phyloP scores from a whole-genome alignment of 2,329 filamentous ascomycete genomes.

The Akanthomyces uredinophilus region DNA sequence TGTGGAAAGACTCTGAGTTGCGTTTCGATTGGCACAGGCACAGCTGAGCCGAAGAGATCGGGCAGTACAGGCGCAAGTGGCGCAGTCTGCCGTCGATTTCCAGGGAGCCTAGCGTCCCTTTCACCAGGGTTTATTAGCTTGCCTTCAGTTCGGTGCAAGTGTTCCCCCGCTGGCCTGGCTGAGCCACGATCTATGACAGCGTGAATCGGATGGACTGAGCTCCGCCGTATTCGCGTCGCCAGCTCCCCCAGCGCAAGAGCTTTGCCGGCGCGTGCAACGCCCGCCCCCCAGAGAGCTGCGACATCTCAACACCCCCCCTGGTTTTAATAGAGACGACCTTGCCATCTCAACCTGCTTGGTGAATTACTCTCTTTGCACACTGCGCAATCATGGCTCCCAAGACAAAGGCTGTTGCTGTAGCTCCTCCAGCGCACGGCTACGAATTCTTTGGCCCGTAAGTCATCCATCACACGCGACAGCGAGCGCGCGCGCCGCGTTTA shows the following conservation, averaged over 20 bases:
- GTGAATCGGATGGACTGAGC: conserved; percentile 23
- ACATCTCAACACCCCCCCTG: not conserved
- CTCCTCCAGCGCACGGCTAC: conserved; percentile 37
- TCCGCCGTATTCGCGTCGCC: conserved; percentile 16
- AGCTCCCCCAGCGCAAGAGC: not conserved
- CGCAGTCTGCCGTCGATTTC: not conserved
- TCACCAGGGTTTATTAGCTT: not conserved
- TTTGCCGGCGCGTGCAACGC: not conserved
- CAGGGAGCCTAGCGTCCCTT: not conserved
- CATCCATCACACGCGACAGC: not conserved
- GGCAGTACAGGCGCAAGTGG: not conserved
- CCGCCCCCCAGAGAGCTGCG: not conserved
- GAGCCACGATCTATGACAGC: conserved; percentile 20
- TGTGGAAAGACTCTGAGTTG: too few species aligned
- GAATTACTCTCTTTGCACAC: conserved; percentile 1
- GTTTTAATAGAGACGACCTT: not conserved
- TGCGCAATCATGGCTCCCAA: conserved; percentile 28
- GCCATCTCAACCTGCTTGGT: conserved; percentile 7
- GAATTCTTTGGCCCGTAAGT: conserved; percentile 50
- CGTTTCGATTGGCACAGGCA: too few species aligned
- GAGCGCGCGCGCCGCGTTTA: not conserved
- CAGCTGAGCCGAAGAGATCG: too few species aligned
- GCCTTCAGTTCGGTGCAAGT: not conserved
- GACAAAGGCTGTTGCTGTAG: conserved; percentile 23
- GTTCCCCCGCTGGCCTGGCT: not conserved